Percentiles rank a stretch among this genome's conserved stretches.
phyloP scores from a whole-genome alignment of 306 rosid species.

The Acacia confusa region DNA sequence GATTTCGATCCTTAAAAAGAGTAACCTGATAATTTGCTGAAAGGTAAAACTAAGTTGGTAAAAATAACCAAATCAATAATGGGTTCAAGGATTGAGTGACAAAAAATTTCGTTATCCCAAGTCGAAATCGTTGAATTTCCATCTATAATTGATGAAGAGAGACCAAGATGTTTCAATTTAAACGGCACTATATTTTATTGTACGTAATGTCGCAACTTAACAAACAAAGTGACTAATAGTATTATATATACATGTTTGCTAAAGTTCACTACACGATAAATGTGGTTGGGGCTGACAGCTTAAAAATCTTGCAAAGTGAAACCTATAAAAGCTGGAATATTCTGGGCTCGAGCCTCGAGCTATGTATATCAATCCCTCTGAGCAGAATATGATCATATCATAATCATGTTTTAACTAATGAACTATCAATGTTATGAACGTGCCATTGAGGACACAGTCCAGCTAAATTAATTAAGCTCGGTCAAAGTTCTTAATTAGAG shows the following conservation, averaged over 20 bases:
- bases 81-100: background rate
- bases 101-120: background rate
- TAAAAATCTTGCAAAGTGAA: slow-evolving; percentile 33
- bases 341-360: background rate
- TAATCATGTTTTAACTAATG: slow-evolving; percentile 31
- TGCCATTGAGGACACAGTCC: background rate
- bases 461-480: background rate
- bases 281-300: slow-evolving; percentile 27
- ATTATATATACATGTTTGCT: slow-evolving; percentile 27
- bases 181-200: slow-evolving; percentile 32
- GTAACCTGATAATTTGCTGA: background rate
- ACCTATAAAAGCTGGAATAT: slow-evolving; percentile 13
- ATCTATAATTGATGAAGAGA: slow-evolving; percentile 18
- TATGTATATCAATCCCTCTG: background rate
- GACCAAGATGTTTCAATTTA: slow-evolving; percentile 29
- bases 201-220: slow-evolving; percentile 28
- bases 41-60: background rate
- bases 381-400: slow-evolving; percentile 40
- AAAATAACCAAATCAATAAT: no score
- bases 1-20: background rate
- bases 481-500: background rate
- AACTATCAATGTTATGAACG: slow-evolving; percentile 30
- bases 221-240: slow-evolving; percentile 23
- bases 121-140: slow-evolving; percentile 31
- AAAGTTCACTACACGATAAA: slow-evolving; percentile 43